Percentiles rank a stretch among this genome's conserved stretches.
phyloP scores from a whole-genome alignment of 441 rosid species.

The Mallotus repandus region DNA sequence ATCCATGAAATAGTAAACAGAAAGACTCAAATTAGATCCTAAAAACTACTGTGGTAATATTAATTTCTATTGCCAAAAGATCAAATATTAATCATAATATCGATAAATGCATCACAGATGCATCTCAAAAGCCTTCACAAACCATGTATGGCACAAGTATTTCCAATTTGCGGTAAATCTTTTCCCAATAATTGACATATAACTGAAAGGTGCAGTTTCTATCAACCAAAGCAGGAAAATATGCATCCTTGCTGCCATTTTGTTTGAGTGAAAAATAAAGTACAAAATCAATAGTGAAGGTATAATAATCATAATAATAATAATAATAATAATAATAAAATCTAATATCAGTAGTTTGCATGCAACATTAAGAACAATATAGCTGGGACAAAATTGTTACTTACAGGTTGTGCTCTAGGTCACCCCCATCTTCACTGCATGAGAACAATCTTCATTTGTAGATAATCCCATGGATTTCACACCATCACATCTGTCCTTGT shows the following conservation, averaged over 20 bases:
- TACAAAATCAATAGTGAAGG: neutral
- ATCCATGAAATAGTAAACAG: too few species aligned
- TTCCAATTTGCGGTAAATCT: too few species aligned
- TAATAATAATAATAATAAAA: too few species aligned
- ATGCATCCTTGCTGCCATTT: neutral
- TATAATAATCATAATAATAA: neutral
- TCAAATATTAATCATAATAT: too few species aligned
- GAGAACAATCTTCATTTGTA: slow-evolving; percentile 41
- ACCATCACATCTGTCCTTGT: slow-evolving; percentile 42
- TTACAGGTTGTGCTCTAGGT: slow-evolving; percentile 42
- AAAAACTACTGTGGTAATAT: too few species aligned
- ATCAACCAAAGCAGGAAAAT: neutral
- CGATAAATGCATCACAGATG: too few species aligned
- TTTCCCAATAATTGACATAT: too few species aligned
- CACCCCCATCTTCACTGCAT: slow-evolving; percentile 32
- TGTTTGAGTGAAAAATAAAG: neutral
- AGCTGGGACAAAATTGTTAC: slow-evolving; percentile 17
- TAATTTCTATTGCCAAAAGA: too few species aligned
- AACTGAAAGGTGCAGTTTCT: neutral
- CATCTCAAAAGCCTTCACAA: too few species aligned
- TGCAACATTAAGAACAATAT: neutral
- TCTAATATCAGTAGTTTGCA: neutral
- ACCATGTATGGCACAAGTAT: too few species aligned
- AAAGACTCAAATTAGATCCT: too few species aligned
- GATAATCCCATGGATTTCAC: slow-evolving; percentile 39